phyloP scores from a whole-genome alignment of 306 rosid species.

The Adenanthera pavonina region DNA sequence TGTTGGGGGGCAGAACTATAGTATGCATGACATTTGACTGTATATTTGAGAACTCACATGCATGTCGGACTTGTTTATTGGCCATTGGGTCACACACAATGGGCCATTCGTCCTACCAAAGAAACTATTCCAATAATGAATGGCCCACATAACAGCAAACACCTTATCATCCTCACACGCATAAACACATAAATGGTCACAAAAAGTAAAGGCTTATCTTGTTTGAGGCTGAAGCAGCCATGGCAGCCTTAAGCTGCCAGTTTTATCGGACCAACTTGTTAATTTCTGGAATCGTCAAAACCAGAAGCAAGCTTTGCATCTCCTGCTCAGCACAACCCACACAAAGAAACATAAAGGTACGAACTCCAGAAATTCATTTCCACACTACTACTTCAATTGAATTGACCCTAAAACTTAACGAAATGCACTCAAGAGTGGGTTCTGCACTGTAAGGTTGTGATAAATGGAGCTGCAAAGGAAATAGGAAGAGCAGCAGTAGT shows the following conservation, averaged over 20 bases:
- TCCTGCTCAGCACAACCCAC: constrained; percentile 69
- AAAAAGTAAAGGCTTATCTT: constrained; percentile 54
- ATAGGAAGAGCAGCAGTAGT: constrained; percentile 87
- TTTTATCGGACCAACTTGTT: constrained; percentile 49
- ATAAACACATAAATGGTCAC: constrained; percentile 37
- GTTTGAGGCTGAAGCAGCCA: constrained; percentile 49
- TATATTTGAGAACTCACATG: background rate
- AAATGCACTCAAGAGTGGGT: background rate
- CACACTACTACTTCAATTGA: background rate
- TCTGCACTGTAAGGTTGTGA: constrained; percentile 57
- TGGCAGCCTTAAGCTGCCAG: constrained; percentile 74
- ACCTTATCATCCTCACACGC: constrained; percentile 50
- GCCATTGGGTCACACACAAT: constrained; percentile 12
- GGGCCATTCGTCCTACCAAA: constrained; percentile 23
- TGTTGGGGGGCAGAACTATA: too few relatives aligned
- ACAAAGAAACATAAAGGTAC: constrained; percentile 78
- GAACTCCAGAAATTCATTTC: background rate
- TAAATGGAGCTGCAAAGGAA: constrained; percentile 96
- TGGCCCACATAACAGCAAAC: constrained; percentile 7
- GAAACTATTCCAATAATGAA: constrained; percentile 32
- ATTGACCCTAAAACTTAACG: background rate
- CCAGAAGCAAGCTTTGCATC: constrained; percentile 47
- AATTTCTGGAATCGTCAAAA: constrained; percentile 39
- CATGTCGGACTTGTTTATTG: background rate
- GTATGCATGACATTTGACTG: too few relatives aligned